Evolutionary conservation across 129 eudicot species (phyloP), one percentile per base, ranked within the genome.

Genomic region (Flaveria trinervia): DNA sequence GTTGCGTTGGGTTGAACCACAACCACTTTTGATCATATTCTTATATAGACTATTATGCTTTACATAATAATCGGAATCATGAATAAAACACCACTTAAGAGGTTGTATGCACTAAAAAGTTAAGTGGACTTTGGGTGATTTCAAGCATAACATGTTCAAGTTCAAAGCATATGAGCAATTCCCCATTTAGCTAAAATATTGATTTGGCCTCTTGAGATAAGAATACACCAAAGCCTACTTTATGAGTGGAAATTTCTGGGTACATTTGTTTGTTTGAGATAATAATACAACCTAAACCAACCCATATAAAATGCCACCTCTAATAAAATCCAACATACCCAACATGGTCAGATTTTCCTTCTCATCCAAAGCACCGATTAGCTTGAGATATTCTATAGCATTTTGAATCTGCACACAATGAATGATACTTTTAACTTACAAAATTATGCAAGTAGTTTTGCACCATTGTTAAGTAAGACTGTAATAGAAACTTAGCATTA

Each of bases 361-460:
- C 83, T 89, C 96, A 72, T 95, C 97, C 75, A 95, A 86, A 18
- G 99, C 97, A 78, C 95, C 97, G 56, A 95, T 92, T 66, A 85
- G 76, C 75, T 92, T 92, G 85, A 95, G 85, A 86, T 95, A 95
- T 56, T 95, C 97, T 5, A 89, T 78, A 41, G 99, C 99, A 68
- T 95, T 95, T 92, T 92, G 97, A 80, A 95, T 95, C 99, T 95
- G 49, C 46, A 71, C 70, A 41, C 33, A 17, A 59, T 2, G 50
- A 70, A 62, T 22, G 39, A 62, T 7, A 43, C 17, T 28, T 44
- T 65, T 61, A 44, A 15, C 46, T 71, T 39, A 45, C 26, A 52
- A 46, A 16, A 41, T 44, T 43, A 61, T 45, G 71, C 26, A 25
- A 59, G 48, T 22, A 74, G 48, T 26, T 26, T 26, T 39, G 70